These are phyloP conservation scores for Penicillium crustosum DNA, from an alignment of 2,329 filamentous ascomycete genomes.

Conservation along the genomic window DNA sequence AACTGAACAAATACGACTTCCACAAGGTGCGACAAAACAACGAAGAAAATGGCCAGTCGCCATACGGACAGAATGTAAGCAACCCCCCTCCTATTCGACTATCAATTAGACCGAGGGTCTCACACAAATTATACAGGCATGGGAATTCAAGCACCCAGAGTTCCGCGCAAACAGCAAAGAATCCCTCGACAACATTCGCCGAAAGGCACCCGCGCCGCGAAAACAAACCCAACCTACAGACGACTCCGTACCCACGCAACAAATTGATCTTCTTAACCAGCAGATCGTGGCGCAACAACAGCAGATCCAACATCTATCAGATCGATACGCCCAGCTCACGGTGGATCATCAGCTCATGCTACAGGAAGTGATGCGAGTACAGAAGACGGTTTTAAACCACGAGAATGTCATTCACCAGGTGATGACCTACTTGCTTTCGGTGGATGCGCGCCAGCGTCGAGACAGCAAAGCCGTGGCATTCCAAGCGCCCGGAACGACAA, in stretches of 20 bases:
- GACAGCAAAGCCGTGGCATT: constrained; percentile 55
- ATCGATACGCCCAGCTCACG: constrained; percentile 76
- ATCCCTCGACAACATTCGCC: constrained; percentile 90
- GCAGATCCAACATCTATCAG: constrained; percentile 83
- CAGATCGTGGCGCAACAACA: constrained; percentile 88
- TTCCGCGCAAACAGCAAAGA: constrained; percentile 96
- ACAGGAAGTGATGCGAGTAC: constrained; percentile 63
- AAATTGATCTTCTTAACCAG: constrained; percentile 84
- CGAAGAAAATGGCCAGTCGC: constrained; percentile 78
- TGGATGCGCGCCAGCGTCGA: constrained; percentile 61
- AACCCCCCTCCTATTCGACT: not conserved
- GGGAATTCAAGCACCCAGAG: constrained; percentile 97
- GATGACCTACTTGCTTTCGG: constrained; percentile 65
- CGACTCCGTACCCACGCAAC: constrained; percentile 75
- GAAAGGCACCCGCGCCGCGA: constrained; percentile 88
- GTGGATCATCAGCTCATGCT: constrained; percentile 65
- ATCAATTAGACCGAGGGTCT: not conserved
- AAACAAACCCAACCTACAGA: constrained; percentile 70
- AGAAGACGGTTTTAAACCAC: constrained; percentile 71
- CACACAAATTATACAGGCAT: constrained; percentile 58
- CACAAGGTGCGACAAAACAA: constrained; percentile 95
- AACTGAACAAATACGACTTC: constrained; percentile 97
- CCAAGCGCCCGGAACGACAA: constrained; percentile 37
- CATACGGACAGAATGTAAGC: constrained; percentile 73
- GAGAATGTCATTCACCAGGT: constrained; percentile 70